Base-by-base conservation (phyloP, 1,284 basidiomycete species). In the Meripilus lineatus region DNA sequence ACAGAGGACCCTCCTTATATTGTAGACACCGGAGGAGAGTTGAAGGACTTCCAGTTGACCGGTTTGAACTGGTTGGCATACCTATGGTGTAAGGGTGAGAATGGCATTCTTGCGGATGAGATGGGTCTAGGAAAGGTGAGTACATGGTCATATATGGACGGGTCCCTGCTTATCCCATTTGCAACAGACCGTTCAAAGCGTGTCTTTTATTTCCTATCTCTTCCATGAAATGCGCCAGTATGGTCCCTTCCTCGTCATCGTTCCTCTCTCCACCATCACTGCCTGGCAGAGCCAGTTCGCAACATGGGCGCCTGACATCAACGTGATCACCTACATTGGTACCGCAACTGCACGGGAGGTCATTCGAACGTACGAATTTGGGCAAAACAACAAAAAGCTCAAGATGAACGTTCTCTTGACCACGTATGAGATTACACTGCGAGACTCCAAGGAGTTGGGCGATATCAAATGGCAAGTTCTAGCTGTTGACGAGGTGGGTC, bases 11-110 rank as follows among this genome's bases (percentile, higher is more conserved):
- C 96, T 1, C 81, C 86, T 6, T 99, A 97, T 65, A 81, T 99
- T 55, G 70, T 66, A 1, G 58, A 57, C 11, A 87, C 84, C 0
- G 91, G 92, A 14, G 93, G 93, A 8, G 72, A 84, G 47, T 75
- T 99, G 51, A 99, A 99, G 67, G 95, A 98, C 55, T 99, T 99
- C 74, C 96, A 99, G 70, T 75, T 99, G 44, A 97, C 93, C 1
- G 96, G 96, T 25, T 74, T 99, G 51, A 99, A 99, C 64, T 99
- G 96, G 96, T 77, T 99, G 18, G 90, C 92, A 1, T 99, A 96
- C 64, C 72, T 95, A 6, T 99, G 95, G 95, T 85, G 79, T 57
- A 84, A 93, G 55, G 90, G 90, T 18, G 89, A 96, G 56, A 98
- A 98, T 59, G 96, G 96, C 24, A 98, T 99, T 54, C 72, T 99